phyloP scores from a whole-genome alignment of 331 rosid species.

The Telfairia occidentalis region DNA sequence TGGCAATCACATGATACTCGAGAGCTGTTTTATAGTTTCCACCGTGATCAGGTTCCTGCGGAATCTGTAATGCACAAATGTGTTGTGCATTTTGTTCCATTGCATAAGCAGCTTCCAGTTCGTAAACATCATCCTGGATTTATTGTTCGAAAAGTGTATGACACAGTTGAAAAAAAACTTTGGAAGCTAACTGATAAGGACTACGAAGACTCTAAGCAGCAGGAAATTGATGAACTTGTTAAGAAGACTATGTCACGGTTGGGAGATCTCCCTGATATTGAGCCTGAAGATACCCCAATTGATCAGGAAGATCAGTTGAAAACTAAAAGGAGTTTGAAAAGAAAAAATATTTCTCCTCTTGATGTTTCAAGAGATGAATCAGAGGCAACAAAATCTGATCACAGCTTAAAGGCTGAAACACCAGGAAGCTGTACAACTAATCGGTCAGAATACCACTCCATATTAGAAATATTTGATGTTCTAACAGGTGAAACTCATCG shows the following conservation, averaged over 20 bases:
- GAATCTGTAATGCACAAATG: constrained; percentile 97
- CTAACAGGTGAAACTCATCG: constrained; percentile 65
- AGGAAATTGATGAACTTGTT: constrained; percentile 77
- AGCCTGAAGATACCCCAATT: constrained; percentile 39
- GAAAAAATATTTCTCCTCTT: constrained; percentile 52
- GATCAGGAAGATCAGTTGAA: constrained; percentile 54
- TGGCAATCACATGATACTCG: constrained; percentile 85
- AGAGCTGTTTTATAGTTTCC: constrained; percentile 92
- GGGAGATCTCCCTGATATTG: constrained; percentile 66
- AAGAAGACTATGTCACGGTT: constrained; percentile 58
- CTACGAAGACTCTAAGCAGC: constrained; percentile 67
- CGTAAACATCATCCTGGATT: constrained; percentile 95
- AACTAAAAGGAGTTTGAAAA: constrained; percentile 43
- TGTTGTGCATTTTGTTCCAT: constrained; percentile 78
- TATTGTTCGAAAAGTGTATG: constrained; percentile 82
- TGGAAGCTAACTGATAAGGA: constrained; percentile 88
- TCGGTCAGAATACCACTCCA: constrained; percentile 41
- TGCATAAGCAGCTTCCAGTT: constrained; percentile 69
- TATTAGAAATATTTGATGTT: constrained; percentile 39
- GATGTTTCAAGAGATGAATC: constrained; percentile 68
- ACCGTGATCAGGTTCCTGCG: constrained; percentile 90
- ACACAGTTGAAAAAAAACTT: constrained; percentile 77
- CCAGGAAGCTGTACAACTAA: constrained; percentile 44
- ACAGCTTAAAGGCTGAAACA: constrained; percentile 50
- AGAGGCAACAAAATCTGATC: constrained; percentile 34